phyloP scores from a whole-genome alignment of 371 early-diverging fungal genomes.

The Lichtheimia hyalospora region DNA sequence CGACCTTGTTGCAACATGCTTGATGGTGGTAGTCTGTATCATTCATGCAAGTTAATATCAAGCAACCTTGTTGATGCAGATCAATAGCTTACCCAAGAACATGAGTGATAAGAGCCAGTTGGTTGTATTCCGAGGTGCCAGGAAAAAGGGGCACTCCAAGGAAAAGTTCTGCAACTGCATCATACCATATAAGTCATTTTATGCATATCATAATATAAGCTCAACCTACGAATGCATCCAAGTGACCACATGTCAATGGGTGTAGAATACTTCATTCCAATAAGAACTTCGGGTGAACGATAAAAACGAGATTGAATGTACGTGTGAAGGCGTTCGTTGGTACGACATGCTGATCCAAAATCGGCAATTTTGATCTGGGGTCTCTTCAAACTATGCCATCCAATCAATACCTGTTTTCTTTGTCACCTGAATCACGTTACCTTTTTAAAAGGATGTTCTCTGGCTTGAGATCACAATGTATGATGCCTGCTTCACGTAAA shows the following conservation, averaged over 20 bases:
- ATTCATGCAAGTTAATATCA: no score
- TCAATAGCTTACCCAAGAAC: constrained; percentile 66
- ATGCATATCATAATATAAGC: no score
- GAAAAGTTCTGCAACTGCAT: constrained; percentile 78
- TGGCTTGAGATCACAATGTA: constrained; percentile 99
- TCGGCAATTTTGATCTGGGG: constrained; percentile 97
- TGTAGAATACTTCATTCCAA: constrained; percentile 85
- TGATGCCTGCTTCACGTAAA: constrained; percentile 81
- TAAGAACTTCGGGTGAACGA: constrained; percentile 95
- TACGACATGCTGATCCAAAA: constrained; percentile 97
- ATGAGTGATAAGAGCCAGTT: constrained; percentile 90
- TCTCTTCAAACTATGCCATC: constrained; percentile 55
- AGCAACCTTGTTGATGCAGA: no score
- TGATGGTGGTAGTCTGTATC: constrained; percentile 51
- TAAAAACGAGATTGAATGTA: constrained; percentile 98
- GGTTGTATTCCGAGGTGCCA: constrained; percentile 95
- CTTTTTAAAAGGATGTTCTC: constrained; percentile 91
- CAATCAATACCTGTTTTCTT: no score
- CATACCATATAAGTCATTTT: neutral
- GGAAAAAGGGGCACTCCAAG: constrained; percentile 94
- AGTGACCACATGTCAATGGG: constrained; percentile 99
- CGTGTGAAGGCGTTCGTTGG: constrained; percentile 89
- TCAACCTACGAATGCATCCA: constrained; percentile 81
- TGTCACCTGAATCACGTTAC: no score
- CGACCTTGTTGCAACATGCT: constrained; percentile 88